Percentiles rank a stretch among this genome's conserved stretches.
These are phyloP conservation scores for Sugiyamaella floridensis DNA, from an alignment of 805 yeast genomes.

Conservation along the genomic window DNA sequence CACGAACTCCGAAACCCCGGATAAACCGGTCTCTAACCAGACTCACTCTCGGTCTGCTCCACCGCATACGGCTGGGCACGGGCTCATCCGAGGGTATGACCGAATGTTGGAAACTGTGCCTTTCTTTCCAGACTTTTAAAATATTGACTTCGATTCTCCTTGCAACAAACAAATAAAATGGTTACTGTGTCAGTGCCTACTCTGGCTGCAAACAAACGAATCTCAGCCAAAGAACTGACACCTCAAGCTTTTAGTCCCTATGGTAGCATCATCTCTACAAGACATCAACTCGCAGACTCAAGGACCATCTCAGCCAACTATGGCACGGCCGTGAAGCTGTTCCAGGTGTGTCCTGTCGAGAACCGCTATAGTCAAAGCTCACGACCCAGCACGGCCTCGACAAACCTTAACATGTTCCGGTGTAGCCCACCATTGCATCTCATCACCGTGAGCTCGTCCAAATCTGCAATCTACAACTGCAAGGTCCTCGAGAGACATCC, in stretches of 20 bases:
- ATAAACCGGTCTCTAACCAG: too few species aligned
- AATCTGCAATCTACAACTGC: conserved; percentile 36
- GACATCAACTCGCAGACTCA: conserved; percentile 53
- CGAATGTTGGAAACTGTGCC: too few species aligned
- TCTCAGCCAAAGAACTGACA: conserved; percentile 53
- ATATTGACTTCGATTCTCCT: too few species aligned
- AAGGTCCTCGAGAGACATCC: conserved; percentile 89
- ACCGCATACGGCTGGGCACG: too few species aligned
- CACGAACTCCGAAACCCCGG: too few species aligned
- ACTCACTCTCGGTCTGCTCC: too few species aligned
- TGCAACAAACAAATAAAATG: not conserved
- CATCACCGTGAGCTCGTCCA: conserved; percentile 24
- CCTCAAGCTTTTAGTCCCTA: conserved; percentile 59
- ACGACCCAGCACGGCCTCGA: conserved; percentile 42
- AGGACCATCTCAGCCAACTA: conserved; percentile 63
- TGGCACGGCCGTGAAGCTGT: conserved; percentile 84
- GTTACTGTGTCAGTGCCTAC: not conserved
- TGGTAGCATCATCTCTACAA: conserved; percentile 75
- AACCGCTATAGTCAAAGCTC: conserved; percentile 46
- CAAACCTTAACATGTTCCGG: conserved; percentile 79
- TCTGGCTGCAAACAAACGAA: conserved; percentile 6
- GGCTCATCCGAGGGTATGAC: too few species aligned
- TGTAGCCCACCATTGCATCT: conserved; percentile 71
- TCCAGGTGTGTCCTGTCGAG: conserved; percentile 60
- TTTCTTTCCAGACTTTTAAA: too few species aligned